Conservation (phyloP, 345 rosid species). For the Anacardium occidentale region DNA sequence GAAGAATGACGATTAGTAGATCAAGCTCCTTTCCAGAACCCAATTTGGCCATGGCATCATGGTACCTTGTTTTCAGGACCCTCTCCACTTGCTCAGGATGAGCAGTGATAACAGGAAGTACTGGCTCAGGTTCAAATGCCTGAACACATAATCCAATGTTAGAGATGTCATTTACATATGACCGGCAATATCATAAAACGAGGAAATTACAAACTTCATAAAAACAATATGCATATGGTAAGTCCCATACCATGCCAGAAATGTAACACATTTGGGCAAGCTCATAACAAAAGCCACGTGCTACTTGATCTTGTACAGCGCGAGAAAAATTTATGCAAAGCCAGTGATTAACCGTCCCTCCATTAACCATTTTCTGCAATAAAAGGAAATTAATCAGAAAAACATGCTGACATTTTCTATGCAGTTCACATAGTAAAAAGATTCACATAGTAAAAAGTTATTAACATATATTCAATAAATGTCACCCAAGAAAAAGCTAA, state of each 20-base stretch:
- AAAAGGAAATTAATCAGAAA: constrained; percentile 6
- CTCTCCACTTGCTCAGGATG: constrained; percentile 96
- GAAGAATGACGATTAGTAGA: constrained; percentile 89
- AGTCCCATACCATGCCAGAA: constrained; percentile 83
- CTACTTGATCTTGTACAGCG: constrained; percentile 67
- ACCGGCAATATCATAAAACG: not conserved
- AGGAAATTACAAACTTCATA: not conserved
- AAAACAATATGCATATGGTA: not conserved
- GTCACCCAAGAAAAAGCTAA: too few relatives aligned
- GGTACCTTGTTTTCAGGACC: constrained; percentile 71
- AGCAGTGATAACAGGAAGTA: constrained; percentile 60
- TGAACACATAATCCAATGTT: constrained; percentile 25
- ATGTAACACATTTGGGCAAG: constrained; percentile 89
- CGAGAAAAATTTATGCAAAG: constrained; percentile 90
- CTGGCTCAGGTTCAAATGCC: constrained; percentile 78
- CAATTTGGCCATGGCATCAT: constrained; percentile 76
- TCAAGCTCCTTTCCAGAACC: constrained; percentile 75
- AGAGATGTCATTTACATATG: not conserved
- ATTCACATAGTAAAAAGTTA: too few relatives aligned
- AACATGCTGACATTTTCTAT: not conserved
- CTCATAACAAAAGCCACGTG: constrained; percentile 77
- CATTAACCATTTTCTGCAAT: constrained; percentile 97
- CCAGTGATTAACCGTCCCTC: constrained; percentile 89
- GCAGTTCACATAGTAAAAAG: too few relatives aligned
- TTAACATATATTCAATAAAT: too few relatives aligned